Evolutionary conservation across 257 asterid genomes (phyloP), one percentile per base, ranked within the genome.

Genomic region (Cinchona pubescens): DNA sequence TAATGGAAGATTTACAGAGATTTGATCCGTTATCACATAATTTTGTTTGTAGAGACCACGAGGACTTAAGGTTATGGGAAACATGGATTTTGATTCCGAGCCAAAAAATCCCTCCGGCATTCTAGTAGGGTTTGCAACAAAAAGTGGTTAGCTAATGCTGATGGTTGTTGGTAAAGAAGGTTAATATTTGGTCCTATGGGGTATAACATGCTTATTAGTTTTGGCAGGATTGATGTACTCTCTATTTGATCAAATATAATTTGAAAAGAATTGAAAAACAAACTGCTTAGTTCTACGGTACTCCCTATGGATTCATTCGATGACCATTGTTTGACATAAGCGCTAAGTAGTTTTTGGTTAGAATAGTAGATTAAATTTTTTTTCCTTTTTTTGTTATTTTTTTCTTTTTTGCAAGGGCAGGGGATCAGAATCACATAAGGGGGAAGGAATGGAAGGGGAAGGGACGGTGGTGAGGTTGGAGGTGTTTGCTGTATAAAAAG

Each of bases 21-120:
- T 63, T 34, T 25, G 11, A 12, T 13, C 30, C 29, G 75, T 70
- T 42, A 4, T 18, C 21, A 35, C 2, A 29, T 40, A 32, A 19
- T 79, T 37, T 68, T 37, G 40, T 8, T 43, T 79, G 76, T 77
- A 86, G 90, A 86, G 90, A 78, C 85, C 85, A 40, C n/a, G 90
- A 80, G 90, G 90, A 65, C 80, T 86, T 23, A 84, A 83, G 83
- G 85, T 86, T 9, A 86, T 86, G 90, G 86, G 90, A 46, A 84
- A 78, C 78, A 68, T 82, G 81, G 90, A 86, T 16, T 86, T 88
- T 12, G 88, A 84, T n/a, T 84, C 90, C 0, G 90, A 86, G 83
- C 82, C 73, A 80, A 48, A 46, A 40, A 49, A 32, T 15, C 35
- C 15, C 29, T 32, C 51, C 9, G 5, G 34, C 46, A 21, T 23